Base-by-base conservation (phyloP, 1,284 basidiomycete genomes). In the Exobasidium rhododendri region DNA sequence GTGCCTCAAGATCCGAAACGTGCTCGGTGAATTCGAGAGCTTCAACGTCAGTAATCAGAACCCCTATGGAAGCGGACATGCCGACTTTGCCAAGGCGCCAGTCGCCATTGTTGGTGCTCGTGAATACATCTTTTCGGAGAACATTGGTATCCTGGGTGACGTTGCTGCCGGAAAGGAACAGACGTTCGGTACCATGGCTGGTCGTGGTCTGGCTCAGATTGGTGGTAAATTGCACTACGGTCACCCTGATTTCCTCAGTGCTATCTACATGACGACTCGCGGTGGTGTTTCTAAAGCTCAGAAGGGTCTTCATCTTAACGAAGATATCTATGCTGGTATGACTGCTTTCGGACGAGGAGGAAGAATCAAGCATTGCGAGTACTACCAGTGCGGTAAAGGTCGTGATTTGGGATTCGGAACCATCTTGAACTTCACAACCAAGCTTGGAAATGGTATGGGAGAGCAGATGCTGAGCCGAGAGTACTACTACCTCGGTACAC, bases 121-220 rank as follows among this genome's bases (percentile, higher is more conserved):
- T 82, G 96, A 99, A 84, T 99, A 98, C 82, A 97, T 98, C 81
- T 98, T 98, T 84, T 98, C 96, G 56, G 96, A 99, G 84, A 97
- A 97, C 82, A 98, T 98, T 71, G 94, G 94, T 86, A 94, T 98
- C 74, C 85, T 99, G 54, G 94, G 94, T 82, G 94, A 99, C 82
- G 86, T 98, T 57, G 94, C 94, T 54, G 94, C 94, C 67, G 94
- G 96, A 31, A 98, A 99, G 84, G 96, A 99, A 82, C 94, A 98
- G 82, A 99, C 96, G 46, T 98, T 99, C 82, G 94, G 94, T 83
- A 98, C 96, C 0, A 87, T 98, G 71, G 87, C 92, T 55, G 94
- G 94, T 44, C 88, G 96, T 67, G 89, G 92, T 10, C 87, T 97
- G 81, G 92, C 94, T 4, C 97, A 91, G 87, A 93, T 98, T 69